Percentiles rank a stretch among this genome's conserved stretches.
These are phyloP conservation scores for Lippia alba DNA, from an alignment of 305 asterid genomes.

Conservation along the genomic window DNA sequence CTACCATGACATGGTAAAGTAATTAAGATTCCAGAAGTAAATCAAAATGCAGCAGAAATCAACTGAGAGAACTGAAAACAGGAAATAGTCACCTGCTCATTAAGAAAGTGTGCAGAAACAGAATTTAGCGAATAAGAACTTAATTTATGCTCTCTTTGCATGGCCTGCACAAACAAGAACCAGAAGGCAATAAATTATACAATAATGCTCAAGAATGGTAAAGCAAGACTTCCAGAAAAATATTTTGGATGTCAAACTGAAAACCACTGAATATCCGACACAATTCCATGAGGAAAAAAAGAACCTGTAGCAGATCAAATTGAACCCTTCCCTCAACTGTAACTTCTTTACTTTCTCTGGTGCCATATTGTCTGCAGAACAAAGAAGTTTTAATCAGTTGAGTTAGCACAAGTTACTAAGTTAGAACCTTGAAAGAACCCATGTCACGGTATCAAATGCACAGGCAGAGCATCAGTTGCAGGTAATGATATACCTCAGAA, in stretches of 20 bases:
- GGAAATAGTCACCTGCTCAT: constrained; percentile 76
- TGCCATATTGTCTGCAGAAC: constrained; percentile 87
- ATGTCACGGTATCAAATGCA: constrained; percentile 8
- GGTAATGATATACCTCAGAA: neutral
- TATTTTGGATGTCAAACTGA: constrained; percentile 26
- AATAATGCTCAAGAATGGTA: constrained; percentile 24
- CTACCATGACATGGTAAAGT: constrained; percentile 15
- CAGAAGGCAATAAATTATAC: constrained; percentile 28
- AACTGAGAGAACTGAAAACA: constrained; percentile 1
- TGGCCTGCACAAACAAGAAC: constrained; percentile 57
- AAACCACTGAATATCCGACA: constrained; percentile 23
- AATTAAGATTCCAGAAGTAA: constrained; percentile 20
- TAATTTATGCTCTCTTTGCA: constrained; percentile 94
- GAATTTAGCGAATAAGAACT: constrained; percentile 97
- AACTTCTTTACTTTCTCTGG: constrained; percentile 97
- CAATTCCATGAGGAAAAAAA: constrained; percentile 19
- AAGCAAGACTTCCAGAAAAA: constrained; percentile 24
- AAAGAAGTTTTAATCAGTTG: constrained; percentile 43
- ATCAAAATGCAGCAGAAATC: constrained; percentile 11
- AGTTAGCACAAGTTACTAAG: constrained; percentile 22
- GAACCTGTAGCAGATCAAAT: constrained; percentile 96
- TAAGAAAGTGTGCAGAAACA: constrained; percentile 98
- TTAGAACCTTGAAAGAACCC: constrained; percentile 18
- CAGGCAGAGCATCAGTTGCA: constrained; percentile 2
- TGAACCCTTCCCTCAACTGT: constrained; percentile 97